Conservation (phyloP, 352 stramenopile genomes). For the Globisporangium lucens region DNA sequence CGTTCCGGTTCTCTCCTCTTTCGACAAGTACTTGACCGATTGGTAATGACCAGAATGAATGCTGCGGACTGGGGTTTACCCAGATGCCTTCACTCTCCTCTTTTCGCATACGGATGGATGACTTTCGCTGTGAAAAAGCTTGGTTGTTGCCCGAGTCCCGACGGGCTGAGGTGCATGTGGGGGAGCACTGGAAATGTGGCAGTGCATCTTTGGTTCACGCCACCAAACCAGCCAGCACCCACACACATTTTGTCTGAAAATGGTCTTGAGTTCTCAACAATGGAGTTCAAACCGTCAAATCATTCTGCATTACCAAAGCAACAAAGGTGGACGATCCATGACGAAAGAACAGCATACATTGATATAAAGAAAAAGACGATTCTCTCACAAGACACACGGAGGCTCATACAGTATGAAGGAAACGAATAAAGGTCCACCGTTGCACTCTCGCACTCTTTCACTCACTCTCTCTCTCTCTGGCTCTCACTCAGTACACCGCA, state of each 20-base stretch:
- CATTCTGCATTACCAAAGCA: too few relatives aligned
- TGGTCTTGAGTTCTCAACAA: too few relatives aligned
- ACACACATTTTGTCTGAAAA: too few relatives aligned
- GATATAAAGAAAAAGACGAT: neutral
- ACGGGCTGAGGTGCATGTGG: neutral
- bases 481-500: slow-evolving; percentile 58
- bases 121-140: neutral
- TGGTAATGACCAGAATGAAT: too few relatives aligned
- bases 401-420: neutral
- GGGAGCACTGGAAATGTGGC: neutral
- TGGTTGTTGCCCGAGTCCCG: neutral
- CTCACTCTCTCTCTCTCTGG: neutral
- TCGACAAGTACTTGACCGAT: too few relatives aligned
- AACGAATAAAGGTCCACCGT: neutral
- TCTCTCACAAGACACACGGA: neutral
- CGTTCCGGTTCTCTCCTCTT: too few relatives aligned
- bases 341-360: neutral
- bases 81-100: neutral
- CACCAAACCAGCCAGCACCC: neutral
- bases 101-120: neutral
- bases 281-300: too few relatives aligned
- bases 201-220: neutral
- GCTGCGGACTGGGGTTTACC: neutral
- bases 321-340: too few relatives aligned
- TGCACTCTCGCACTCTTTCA: neutral